Evolutionary conservation across 768 basidiomycete genomes (phyloP), one percentile per base, ranked within the genome.

Genomic region (Coprinopsis strossmayeri): DNA sequence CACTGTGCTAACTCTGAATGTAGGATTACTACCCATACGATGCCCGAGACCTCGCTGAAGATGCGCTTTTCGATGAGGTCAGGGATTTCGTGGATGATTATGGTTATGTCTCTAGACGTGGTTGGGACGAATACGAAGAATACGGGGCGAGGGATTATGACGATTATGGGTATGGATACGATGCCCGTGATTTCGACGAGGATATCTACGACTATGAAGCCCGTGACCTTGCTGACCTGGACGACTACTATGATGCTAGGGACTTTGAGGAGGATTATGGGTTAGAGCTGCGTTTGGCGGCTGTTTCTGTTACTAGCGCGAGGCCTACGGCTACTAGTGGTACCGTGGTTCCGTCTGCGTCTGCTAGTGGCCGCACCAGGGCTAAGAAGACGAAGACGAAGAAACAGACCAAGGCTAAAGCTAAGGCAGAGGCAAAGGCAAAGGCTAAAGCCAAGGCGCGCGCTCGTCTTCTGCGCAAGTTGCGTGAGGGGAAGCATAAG

Each of bases 401-500:
- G 13, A 49, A 41, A 15, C 3, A 10, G 1, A 41, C 4, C 15
- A 25, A 13, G 20, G 13, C 21, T 12, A 26, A 24, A 7, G 24
- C 5, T 5, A 20, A 46, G 27, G 20, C 10, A 30, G 13, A 28
- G 9, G 40, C 20, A 25, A 44, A 51, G 12, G n/a, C n/a, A n/a
- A n/a, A n/a, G n/a, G n/a, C n/a, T n/a, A n/a, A n/a, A n/a, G n/a
- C n/a, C n/a, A n/a, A n/a, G n/a, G n/a, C n/a, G n/a, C n/a, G n/a
- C n/a, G n/a, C n/a, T n/a, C n/a, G n/a, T n/a, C n/a, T n/a, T n/a
- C n/a, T n/a, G n/a, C n/a, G n/a, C n/a, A 39, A 23, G 34, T 10
- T 32, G 10, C 39, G 27, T 20, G 28, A 26, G 18, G 52, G 45
- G 32, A 45, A 32, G 47, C 55, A 44, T 7, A 54, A 51, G 41